Conservation (phyloP, 1,284 basidiomycete species). For the Taiwanofungus camphoratus region DNA sequence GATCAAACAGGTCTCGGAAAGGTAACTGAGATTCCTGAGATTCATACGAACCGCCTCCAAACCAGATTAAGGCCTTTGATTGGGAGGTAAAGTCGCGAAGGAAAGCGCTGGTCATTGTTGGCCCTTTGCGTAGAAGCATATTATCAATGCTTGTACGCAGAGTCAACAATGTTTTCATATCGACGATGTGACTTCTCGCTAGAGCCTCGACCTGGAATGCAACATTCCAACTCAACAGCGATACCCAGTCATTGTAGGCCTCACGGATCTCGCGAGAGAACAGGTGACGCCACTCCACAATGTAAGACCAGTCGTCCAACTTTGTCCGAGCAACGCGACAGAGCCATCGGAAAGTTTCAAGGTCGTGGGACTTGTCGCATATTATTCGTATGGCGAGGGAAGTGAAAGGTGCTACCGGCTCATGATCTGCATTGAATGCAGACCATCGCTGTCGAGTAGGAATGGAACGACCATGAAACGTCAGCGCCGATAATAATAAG, state of each 20-base stretch:
- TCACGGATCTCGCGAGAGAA: slow-evolving; percentile 35
- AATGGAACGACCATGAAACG: background rate
- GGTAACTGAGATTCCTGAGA: background rate
- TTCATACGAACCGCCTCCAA: slow-evolving; percentile 12
- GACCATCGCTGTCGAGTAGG: slow-evolving; percentile 19
- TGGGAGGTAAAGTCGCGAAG: slow-evolving; percentile 39
- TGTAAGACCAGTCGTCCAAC: slow-evolving; percentile 31
- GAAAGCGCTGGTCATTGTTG: slow-evolving; percentile 32
- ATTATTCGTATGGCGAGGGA: slow-evolving; percentile 45
- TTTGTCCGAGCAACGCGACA: slow-evolving; percentile 32
- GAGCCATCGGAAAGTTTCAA: slow-evolving; percentile 35
- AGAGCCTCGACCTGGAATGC: slow-evolving; percentile 53
- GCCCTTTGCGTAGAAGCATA: slow-evolving; percentile 28
- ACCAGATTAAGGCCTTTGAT: slow-evolving; percentile 27
- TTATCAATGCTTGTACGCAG: slow-evolving; percentile 34
- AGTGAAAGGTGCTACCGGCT: slow-evolving; percentile 36
- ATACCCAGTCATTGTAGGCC: slow-evolving; percentile 32
- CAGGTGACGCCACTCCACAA: slow-evolving; percentile 34
- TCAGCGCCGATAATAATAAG: slow-evolving; percentile 17
- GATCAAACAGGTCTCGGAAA: slow-evolving; percentile 11
- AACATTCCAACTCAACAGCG: slow-evolving; percentile 40
- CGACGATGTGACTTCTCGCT: slow-evolving; percentile 34
- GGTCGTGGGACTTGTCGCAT: slow-evolving; percentile 29
- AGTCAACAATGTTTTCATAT: slow-evolving; percentile 40
- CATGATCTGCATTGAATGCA: slow-evolving; percentile 23